Evolutionary conservation across 1,139 yeast species (phyloP).

Genomic region (Blastobotrys apis): DNA sequence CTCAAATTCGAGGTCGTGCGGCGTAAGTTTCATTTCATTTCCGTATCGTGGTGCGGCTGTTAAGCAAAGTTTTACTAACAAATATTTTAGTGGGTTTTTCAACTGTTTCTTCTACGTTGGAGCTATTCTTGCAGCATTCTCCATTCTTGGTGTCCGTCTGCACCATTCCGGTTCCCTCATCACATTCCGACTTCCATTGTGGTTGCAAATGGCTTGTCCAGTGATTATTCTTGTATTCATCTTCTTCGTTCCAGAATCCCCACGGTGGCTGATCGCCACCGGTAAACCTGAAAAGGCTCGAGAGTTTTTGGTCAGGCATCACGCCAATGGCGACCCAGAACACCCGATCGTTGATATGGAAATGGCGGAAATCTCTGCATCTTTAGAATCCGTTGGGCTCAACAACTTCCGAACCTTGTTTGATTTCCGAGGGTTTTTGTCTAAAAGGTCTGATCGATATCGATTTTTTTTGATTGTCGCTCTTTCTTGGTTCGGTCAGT

Average conservation of each 20-base stretch:
- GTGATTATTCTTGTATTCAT: conserved; percentile 12
- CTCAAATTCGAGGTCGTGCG: conserved; percentile 40
- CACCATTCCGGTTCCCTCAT: conserved; percentile 8
- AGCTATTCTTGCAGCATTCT: conserved; percentile 16
- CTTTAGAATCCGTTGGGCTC: conserved; percentile 17
- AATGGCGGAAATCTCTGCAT: conserved; percentile 24
- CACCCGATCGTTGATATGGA: conserved; percentile 21
- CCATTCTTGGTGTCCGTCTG: conserved; percentile 12
- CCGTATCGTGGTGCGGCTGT: too few species aligned
- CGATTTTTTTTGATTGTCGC: conserved; percentile 38
- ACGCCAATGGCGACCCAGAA: conserved; percentile 15
- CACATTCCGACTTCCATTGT: conserved; percentile 23
- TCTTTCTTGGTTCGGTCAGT: conserved; percentile 23
- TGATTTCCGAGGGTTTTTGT: conserved; percentile 37
- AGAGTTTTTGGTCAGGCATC: conserved; percentile 10
- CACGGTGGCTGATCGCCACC: conserved; percentile 44
- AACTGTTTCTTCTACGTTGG: conserved; percentile 17
- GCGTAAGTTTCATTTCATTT: too few species aligned
- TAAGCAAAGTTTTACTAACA: too few species aligned
- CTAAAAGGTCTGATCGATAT: conserved; percentile 36
- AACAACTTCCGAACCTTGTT: conserved; percentile 13
- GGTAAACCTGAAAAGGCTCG: conserved; percentile 12
- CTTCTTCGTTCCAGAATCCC: conserved; percentile 58
- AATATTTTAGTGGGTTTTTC: conserved; percentile 25
- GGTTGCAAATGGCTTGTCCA: conserved; percentile 35